A percentile compares a stretch with the other conserved stretches of the same genome.
These are phyloP conservation scores for Xanthoconium separans DNA, from an alignment of 1,284 basidiomycete species.

Conservation along the genomic window DNA sequence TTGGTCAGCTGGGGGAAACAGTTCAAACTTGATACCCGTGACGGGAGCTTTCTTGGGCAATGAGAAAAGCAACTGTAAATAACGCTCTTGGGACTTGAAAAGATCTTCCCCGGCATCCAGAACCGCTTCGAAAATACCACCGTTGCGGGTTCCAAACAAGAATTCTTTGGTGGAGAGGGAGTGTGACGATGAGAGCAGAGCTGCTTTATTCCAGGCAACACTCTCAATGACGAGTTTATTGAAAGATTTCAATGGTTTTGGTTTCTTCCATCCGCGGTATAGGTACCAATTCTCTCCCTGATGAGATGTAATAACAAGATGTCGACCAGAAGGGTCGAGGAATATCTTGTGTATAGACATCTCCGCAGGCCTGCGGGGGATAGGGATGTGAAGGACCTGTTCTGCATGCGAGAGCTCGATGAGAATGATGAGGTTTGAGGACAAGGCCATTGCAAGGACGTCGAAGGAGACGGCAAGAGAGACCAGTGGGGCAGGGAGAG, in stretches of 20 bases:
- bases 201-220: conserved; percentile 90
- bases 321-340: conserved; percentile 89
- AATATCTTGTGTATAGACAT: conserved; percentile 78
- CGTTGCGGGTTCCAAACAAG: conserved; percentile 85
- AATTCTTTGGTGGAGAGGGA: conserved; percentile 81
- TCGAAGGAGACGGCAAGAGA: conserved; percentile 84
- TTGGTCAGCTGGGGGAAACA: conserved; percentile 63
- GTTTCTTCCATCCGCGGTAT: conserved; percentile 78
- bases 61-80: conserved; percentile 77
- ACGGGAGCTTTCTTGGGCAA: conserved; percentile 79
- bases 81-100: conserved; percentile 86
- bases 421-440: conserved; percentile 76
- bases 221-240: conserved; percentile 85
- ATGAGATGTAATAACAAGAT: conserved; percentile 82
- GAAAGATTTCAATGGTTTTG: conserved; percentile 75
- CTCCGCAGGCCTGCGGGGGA: conserved; percentile 70
- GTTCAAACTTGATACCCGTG: conserved; percentile 80
- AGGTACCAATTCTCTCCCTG: conserved; percentile 96
- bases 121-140: conserved; percentile 82
- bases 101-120: conserved; percentile 89
- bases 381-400: conserved; percentile 75
- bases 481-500: conserved; percentile 77
- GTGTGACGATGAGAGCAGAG: conserved; percentile 60
- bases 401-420: conserved; percentile 85
- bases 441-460: conserved; percentile 79